phyloP scores from a whole-genome alignment of 1,284 basidiomycete species.

The Taiwanofungus camphoratus region DNA sequence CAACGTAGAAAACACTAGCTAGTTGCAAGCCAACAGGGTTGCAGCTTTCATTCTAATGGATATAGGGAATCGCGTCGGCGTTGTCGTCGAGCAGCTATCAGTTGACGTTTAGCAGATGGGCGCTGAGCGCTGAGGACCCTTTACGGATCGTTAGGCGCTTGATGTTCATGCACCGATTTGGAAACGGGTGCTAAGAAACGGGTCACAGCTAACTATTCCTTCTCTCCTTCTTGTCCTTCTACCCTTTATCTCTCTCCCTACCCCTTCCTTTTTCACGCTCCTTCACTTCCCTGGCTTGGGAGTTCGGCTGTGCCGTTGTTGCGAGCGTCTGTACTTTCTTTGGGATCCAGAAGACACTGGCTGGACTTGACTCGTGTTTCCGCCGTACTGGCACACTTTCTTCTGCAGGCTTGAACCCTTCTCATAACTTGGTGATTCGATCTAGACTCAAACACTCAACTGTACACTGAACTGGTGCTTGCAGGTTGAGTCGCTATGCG shows the following conservation, averaged over 20 bases:
- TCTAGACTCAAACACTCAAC: too few species aligned
- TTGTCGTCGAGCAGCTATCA: too few species aligned
- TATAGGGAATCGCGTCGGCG: too few species aligned
- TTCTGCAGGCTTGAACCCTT: background rate
- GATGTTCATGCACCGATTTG: too few species aligned
- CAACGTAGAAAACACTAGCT: too few species aligned
- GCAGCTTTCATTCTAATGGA: too few species aligned
- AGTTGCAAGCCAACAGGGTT: too few species aligned
- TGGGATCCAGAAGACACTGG: constrained; percentile 22
- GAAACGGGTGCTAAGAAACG: constrained; percentile 1
- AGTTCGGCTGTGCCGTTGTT: constrained; percentile 48
- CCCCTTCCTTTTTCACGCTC: constrained; percentile 19
- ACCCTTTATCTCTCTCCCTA: constrained; percentile 23
- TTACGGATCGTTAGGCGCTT: too few species aligned
- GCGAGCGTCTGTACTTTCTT: constrained; percentile 18
- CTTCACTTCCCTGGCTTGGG: constrained; percentile 27
- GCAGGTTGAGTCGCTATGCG: constrained; percentile 14
- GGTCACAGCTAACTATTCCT: too few species aligned
- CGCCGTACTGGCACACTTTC: constrained; percentile 43
- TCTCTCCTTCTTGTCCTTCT: constrained; percentile 13
- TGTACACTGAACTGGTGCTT: background rate
- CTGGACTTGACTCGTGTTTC: constrained; percentile 23
- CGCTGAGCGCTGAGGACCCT: too few species aligned
- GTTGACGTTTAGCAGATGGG: too few species aligned
- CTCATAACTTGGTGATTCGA: constrained; percentile 8